phyloP scores from a whole-genome alignment of 176 grass and related monocot genomes.

The Ensete glaucum region DNA sequence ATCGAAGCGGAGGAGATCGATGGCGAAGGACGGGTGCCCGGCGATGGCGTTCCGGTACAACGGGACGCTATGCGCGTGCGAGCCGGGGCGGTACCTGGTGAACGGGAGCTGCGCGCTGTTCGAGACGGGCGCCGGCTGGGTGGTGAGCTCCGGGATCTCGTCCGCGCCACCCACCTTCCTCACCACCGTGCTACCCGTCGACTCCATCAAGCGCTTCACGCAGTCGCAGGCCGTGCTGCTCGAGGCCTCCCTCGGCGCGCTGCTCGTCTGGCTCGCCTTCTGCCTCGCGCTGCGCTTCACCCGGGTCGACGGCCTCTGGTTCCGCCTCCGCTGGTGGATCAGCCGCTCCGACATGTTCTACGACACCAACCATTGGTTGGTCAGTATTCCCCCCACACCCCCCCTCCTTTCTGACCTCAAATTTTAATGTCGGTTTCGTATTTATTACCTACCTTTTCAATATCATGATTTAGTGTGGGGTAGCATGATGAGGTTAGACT shows the following conservation, averaged over 20 bases:
- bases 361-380: slow-evolving; percentile 68
- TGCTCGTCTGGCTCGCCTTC: slow-evolving; percentile 68
- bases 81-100: slow-evolving; percentile 56
- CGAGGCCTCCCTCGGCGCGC: slow-evolving; percentile 33
- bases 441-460: neutral
- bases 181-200: slow-evolving; percentile 48
- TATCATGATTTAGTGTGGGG: neutral
- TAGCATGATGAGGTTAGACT: neutral
- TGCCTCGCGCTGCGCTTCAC: slow-evolving; percentile 41
- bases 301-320: slow-evolving; percentile 32
- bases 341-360: slow-evolving; percentile 72
- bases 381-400: slow-evolving; percentile 10
- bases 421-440: neutral
- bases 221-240: slow-evolving; percentile 93
- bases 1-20: neutral
- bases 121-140: slow-evolving; percentile 39
- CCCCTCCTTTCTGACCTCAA: neutral
- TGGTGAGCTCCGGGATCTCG: slow-evolving; percentile 46
- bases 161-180: slow-evolving; percentile 53
- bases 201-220: slow-evolving; percentile 67
- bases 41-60: slow-evolving; percentile 65
- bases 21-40: slow-evolving; percentile 25
- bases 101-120: slow-evolving; percentile 26
- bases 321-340: slow-evolving; percentile 60
- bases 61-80: slow-evolving; percentile 60